Evolutionary conservation across 495 filamentous ascomycete genomes (phyloP), one percentile per base, ranked within the genome.

Genomic region (Penicillium antarcticum): DNA sequence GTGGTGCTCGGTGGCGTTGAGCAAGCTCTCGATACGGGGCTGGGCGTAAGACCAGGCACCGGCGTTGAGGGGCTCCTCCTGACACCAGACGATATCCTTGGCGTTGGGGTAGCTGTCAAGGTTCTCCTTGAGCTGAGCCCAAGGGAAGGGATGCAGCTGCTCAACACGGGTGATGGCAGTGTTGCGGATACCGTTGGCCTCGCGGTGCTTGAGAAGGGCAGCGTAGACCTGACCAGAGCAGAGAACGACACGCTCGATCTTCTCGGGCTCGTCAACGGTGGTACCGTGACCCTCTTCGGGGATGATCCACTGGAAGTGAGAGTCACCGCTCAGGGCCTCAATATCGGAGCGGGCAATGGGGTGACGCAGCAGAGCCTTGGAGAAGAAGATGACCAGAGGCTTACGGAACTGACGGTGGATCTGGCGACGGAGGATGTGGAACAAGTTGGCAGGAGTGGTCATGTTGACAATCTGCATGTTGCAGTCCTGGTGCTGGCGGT

Each of bases 341-440:
- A 96, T 83, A 56, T 82, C 74, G 52, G 92, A 96, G 57, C 94
- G 89, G 35, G 89, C 88, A 36, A 97, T 66, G 24, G 92, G 92
- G 69, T 97, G 92, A 64, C 92, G 89, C 55, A 97, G 84, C 32
- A 97, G 82, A 38, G 87, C 82, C 77, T 97, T 97, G 60, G 88
- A 95, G 83, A 98, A 98, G 85, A 98, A 97, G 59, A 96, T 82
- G 58, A 97, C 81, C 42, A 98, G 82, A 48, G 94, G 94, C 77
- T 98, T 98, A 68, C 94, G 84, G 87, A 98, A 98, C 73, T 98
- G 94, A 51, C 94, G 80, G 80, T 97, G 91, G 84, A 98, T 96
- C 77, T 98, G 94, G 70, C 94, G 81, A 68, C 94, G 86, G 51
- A 98, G 80, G 59, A 96, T 85, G 76, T 98, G 94, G 86, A 98